Base-by-base conservation (phyloP, 441 rosid genomes). In the Brassica hybrid region DNA sequence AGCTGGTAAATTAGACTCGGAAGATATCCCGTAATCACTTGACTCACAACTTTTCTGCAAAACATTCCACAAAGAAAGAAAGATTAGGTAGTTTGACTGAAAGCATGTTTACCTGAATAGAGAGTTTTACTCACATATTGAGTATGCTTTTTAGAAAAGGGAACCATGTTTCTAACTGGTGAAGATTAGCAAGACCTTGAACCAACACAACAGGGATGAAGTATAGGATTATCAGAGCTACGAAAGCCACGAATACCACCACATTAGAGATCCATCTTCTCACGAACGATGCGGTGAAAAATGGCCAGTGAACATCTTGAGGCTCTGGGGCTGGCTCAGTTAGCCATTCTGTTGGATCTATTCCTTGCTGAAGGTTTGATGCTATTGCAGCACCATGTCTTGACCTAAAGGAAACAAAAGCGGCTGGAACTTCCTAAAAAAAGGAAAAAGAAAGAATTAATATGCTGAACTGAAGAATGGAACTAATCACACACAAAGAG, bases 281-380 rank as follows among this genome's bases (percentile, higher is more conserved):
- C 69, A 90, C 79, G 80, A 89, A 91, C 10, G 98, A 91, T 43
- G 94, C 80, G 8, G 98, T 89, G 86, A 95, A 95, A 87, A 90
- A 90, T 45, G 96, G 86, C 98, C 99, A 95, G 64, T 93, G 87
- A 70, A 93, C 87, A 82, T 95, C 98, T 48, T 63, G 81, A 74
- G 94, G 97, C 72, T 87, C 98, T 34, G 98, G 99, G 75, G 98
- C 98, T 82, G 56, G 78, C 85, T 95, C 98, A 68, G 96, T 91
- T 60, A 95, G 79, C 99, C 99, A 95, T 79, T 89, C 79, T 6
- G 89, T 93, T 58, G 98, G 99, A 73, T 95, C 87, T 73, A 84
- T 72, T 63, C 94, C 91, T 74, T 91, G 98, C 80, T 85, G 96
- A 60, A 93, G 89, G 86, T 90, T 88, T 54, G 84, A 77, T 80